Evolutionary conservation across 257 asterid genomes (phyloP), one percentile per base, ranked within the genome.

Genomic region (Salvia rosmarinus): DNA sequence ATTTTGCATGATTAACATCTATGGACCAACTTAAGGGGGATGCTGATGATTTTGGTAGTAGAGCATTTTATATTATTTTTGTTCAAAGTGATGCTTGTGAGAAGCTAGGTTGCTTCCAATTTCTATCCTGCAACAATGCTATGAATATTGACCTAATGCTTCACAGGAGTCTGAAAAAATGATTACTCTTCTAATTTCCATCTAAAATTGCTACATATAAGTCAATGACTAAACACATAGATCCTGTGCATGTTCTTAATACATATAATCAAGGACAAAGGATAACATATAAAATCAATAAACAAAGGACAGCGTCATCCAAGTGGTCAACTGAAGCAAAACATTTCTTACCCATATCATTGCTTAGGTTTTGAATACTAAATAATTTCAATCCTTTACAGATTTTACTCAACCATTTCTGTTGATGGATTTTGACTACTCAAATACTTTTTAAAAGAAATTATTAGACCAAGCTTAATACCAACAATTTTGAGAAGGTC

Each of bases 1-100:
- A 20, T 63, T 42, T 44, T 11, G 68, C 52, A 63, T 63, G 37
- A 63, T 63, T 17, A 20, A 63, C 20, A 63, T 63, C 37, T 63
- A 40, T 12, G 37, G 54, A 42, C 37, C 69, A 40, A 63, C 54
- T 63, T 62, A 42, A 62, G 68, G 68, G 16, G 37, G 17, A 28
- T 11, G 35, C 7, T 39, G 35, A 28, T 1, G 43, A 58, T 57
- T 57, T 25, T 13, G 21, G 21, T 28, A 30, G 64, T 28, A 23
- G 6, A 50, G 21, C 11, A 14, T 30, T 13, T 32, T 13, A 4
- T 28, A 13, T 57, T 14, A 30, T 14, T 30, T 30, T 23, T 10
- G 3, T 55, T 1, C 9, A 51, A 9, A 16, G 52, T 46, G 21
- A 19, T 51, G 10, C 32, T 8, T 51, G 23, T 51, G 11, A 19